phyloP scores from a whole-genome alignment of 1,139 yeast genomes.

The Saccharomyces hybrid region DNA sequence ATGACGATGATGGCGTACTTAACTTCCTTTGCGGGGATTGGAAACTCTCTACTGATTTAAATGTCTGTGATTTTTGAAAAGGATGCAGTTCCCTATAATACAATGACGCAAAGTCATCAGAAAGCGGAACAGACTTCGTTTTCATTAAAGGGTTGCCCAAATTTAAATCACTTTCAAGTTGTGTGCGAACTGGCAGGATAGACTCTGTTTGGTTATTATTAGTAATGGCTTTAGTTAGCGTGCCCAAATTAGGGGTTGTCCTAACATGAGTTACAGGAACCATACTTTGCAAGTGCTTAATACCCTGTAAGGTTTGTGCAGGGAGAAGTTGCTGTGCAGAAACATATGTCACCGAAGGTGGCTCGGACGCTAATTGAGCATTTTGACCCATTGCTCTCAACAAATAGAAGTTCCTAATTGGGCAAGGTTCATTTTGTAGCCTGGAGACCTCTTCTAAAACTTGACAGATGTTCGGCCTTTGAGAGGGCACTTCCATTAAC shows the following conservation, averaged over 20 bases:
- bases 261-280: neutral
- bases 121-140: neutral
- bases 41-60: neutral
- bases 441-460: slow-evolving; percentile 58
- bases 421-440: slow-evolving; percentile 49
- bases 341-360: neutral
- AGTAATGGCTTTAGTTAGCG: neutral
- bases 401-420: slow-evolving; percentile 36
- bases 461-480: slow-evolving; percentile 67
- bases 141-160: neutral
- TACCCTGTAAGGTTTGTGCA: neutral
- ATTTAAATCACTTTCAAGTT: neutral
- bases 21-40: neutral
- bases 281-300: neutral
- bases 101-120: neutral
- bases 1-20: neutral
- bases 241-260: neutral
- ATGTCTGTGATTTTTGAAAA: neutral
- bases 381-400: slow-evolving; percentile 17
- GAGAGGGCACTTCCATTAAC: slow-evolving; percentile 59
- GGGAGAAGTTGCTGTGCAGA: neutral
- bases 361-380: neutral
- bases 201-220: neutral
- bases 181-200: neutral
- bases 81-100: neutral